Evolutionary conservation across 805 yeast genomes (phyloP).

Genomic region (Wickerhamiella sorbophila): DNA sequence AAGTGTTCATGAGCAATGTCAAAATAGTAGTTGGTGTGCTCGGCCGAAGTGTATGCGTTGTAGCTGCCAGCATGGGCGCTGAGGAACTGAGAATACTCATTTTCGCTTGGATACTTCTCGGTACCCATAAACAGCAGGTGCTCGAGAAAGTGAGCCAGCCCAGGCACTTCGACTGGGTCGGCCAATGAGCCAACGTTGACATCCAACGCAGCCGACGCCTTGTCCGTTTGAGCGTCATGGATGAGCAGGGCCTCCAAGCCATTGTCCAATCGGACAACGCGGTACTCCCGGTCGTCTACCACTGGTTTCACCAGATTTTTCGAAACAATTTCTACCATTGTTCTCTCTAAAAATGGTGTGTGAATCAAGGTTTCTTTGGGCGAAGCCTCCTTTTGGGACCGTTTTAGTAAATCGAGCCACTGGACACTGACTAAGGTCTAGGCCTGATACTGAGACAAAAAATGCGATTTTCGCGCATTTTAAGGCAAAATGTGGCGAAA

Average conservation of each 20-base stretch:
- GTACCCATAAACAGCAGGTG: constrained; percentile 77
- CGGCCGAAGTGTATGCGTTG: constrained; percentile 82
- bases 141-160: constrained; percentile 84
- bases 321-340: constrained; percentile 3
- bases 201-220: constrained; percentile 56
- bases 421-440: too few species aligned
- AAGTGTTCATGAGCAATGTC: constrained; percentile 64
- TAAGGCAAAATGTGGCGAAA: too few species aligned
- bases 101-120: constrained; percentile 57
- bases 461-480: too few species aligned
- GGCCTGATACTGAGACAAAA: too few species aligned
- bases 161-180: constrained; percentile 58
- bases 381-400: too few species aligned
- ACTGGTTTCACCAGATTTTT: constrained; percentile 29
- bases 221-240: constrained; percentile 55
- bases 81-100: constrained; percentile 58
- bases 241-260: constrained; percentile 55
- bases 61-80: constrained; percentile 78
- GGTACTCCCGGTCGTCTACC: constrained; percentile 62
- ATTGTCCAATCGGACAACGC: constrained; percentile 51
- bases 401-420: too few species aligned
- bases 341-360: too few species aligned
- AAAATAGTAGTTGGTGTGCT: constrained; percentile 82
- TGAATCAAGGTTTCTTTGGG: too few species aligned
- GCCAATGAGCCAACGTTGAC: constrained; percentile 70